Evolutionary conservation across 352 stramenopile species (phyloP), one percentile per base, ranked within the genome.

Genomic region (Sclerospora graminicola): DNA sequence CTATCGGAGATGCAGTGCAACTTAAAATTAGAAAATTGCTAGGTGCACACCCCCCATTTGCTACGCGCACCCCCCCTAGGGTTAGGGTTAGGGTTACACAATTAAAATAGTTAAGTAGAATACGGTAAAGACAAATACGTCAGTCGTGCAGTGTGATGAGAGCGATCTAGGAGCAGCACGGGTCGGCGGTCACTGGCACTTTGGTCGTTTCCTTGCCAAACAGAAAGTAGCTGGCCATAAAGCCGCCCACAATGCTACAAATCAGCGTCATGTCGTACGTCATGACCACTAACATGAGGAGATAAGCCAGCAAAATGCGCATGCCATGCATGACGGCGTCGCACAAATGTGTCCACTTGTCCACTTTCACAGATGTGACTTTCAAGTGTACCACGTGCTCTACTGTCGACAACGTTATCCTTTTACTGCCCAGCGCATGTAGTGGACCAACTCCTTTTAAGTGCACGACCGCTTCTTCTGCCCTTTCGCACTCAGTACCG

Each of bases 201-300:
- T 84, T 84, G 31, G 70, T 65, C 21, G 67, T 82, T 45, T 88
- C 76, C 26, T 73, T 69, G n/a, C 65, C 59, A 31, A 83, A 89
- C 37, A 80, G 39, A 37, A 69, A 82, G 56, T 79, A 86, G 45
- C 77, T 65, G 32, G 73, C 32, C 56, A 68, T 66, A 38, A 82
- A 86, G 30, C 77, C 77, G 7, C 59, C 41, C n/a, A 89, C 65
- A 35, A 79, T 82, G 36, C 69, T 80, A 10, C 29, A 52, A 30
- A 86, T 65, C 8, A 89, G 58, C 41, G 53, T 63, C 42, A 82
- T 47, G 49, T 85, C 66, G 54, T 89, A 89, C 48, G 77, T 89
- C 77, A 89, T 89, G 44, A 60, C 66, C 39, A 74, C 74, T 13
- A 89, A 67, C 77, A 89, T 89, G 35, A 89, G 63, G 51, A 89